Evolutionary conservation across 768 basidiomycete genomes (phyloP).

Genomic region (Brasilioporus rufonigricans): DNA sequence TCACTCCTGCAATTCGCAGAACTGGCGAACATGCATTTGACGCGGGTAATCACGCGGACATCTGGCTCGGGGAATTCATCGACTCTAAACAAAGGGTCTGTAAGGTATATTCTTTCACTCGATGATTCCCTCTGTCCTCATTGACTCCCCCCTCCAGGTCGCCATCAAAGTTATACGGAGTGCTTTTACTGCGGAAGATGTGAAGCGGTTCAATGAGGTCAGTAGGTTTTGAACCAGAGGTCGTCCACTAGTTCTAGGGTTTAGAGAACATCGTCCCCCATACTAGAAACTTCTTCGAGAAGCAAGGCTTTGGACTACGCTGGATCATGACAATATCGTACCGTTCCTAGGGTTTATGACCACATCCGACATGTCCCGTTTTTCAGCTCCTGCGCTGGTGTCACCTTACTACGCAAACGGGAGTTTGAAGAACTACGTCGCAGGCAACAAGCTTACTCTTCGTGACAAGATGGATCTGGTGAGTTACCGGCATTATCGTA

Average conservation of each 20-base stretch:
- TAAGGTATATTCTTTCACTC: slow-evolving; percentile 5
- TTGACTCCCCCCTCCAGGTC: slow-evolving; percentile 10
- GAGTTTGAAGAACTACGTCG: slow-evolving; percentile 19
- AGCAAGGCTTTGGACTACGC: slow-evolving; percentile 25
- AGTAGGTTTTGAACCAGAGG: not conserved
- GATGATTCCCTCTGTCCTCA: not conserved
- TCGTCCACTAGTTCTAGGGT: not conserved
- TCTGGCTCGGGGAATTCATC: slow-evolving; percentile 21
- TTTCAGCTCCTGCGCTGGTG: slow-evolving; percentile 21
- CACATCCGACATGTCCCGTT: slow-evolving; percentile 15
- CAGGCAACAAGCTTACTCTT: slow-evolving; percentile 3
- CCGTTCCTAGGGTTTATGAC: slow-evolving; percentile 24
- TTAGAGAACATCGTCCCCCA: not conserved
- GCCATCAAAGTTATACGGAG: slow-evolving; percentile 30
- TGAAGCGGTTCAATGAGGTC: slow-evolving; percentile 21
- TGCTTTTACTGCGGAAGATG: slow-evolving; percentile 12
- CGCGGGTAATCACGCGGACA: slow-evolving; percentile 21
- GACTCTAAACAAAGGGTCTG: slow-evolving; percentile 7
- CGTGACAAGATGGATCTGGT: slow-evolving; percentile 24
- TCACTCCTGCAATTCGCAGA: slow-evolving; percentile 14
- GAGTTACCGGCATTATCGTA: not conserved
- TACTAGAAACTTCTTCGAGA: slow-evolving; percentile 28
- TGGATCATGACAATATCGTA: slow-evolving; percentile 23
- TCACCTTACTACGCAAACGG: slow-evolving; percentile 27
- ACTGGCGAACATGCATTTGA: slow-evolving; percentile 16